These are phyloP conservation scores for Paramyrothecium roridum DNA, from an alignment of 2,329 filamentous ascomycete species.

Conservation along the genomic window DNA sequence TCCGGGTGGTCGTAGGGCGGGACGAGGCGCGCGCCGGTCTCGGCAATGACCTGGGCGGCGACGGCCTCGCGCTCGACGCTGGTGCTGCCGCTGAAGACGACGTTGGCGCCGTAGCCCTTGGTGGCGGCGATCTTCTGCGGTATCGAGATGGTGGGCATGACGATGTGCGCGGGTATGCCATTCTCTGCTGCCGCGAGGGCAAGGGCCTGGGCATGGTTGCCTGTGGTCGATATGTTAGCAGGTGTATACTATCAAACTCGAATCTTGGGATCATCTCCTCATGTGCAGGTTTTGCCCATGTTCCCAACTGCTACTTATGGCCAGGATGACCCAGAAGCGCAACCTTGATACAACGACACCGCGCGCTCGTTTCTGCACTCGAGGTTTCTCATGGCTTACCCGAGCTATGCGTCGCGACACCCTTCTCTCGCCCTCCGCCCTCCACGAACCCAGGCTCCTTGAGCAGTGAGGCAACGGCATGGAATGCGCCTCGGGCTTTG, in stretches of 20 bases:
- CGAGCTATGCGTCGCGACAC: conserved; percentile 87
- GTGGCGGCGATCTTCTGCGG: conserved; percentile 88
- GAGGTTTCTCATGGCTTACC: conserved; percentile 46
- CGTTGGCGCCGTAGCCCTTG: conserved; percentile 68
- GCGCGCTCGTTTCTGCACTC: no score
- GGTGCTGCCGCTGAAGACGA: conserved; percentile 82
- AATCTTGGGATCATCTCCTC: conserved; percentile 2
- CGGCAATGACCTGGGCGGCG: conserved; percentile 62
- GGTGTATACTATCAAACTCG: neutral
- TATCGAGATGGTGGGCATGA: conserved; percentile 86
- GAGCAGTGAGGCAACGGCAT: conserved; percentile 72
- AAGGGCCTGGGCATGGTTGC: conserved; percentile 93
- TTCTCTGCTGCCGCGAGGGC: conserved; percentile 76
- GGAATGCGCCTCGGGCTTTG: conserved; percentile 87
- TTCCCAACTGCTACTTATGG: no score
- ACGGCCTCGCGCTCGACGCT: conserved; percentile 77
- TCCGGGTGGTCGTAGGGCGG: conserved; percentile 92
- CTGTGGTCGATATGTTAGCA: conserved; percentile 36
- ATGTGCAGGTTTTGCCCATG: no score
- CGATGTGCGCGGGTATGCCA: conserved; percentile 76
- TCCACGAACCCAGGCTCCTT: conserved; percentile 58
- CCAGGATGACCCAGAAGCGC: no score
- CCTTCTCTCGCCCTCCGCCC: conserved; percentile 56
- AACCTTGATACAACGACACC: no score
- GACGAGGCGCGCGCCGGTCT: conserved; percentile 75